Base-by-base conservation (phyloP, 1,139 yeast genomes). In the Yarrowia galli region DNA sequence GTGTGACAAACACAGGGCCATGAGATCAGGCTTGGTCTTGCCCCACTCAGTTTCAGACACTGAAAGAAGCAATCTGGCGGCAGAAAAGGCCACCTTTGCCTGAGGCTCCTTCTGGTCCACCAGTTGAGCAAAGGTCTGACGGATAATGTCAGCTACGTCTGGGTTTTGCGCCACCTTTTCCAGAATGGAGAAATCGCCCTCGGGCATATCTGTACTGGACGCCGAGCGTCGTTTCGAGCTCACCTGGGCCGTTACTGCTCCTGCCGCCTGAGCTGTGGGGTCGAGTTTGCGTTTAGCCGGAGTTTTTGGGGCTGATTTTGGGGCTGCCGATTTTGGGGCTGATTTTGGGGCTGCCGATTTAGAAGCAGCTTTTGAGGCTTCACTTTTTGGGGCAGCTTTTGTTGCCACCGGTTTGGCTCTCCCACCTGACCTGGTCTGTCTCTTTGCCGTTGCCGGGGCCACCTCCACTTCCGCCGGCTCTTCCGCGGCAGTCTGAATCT, bases 21-120 rank as follows among this genome's bases (percentile, higher is more conserved):
- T 35, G 25, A 61, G 66, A 23, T 61, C 66, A 6, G 66, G 66
- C 28, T 46, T 36, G 15, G 56, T n/a, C 23, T 35, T 35, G 36
- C 66, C 66, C 46, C 54, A 61, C 2, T 38, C 23, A 9, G 54
- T 13, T 6, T 61, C 66, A 2, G 54, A 23, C 5, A 61, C 46
- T 2, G 66, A 61, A 3, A 61, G 66, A 13, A 61, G 43, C 36
- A 61, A 22, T 16, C 46, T 20, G 4, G 46, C 56, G 6, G 66
- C 56, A 2, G 66, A 36, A 28, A 46, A 61, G 0, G 66, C 66
- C 36, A 38, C 45, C n/a, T 38, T 36, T 18, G 38, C 23, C 36
- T 36, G 66, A 15, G 20, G 18, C 36, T 46, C 56, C 20, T 23
- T 32, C 20, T 23, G 56, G n/a, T 61, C 45, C 36, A 5, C 25